Conservation (phyloP, 441 rosid species). For the Pelargonium fulgidum region DNA sequence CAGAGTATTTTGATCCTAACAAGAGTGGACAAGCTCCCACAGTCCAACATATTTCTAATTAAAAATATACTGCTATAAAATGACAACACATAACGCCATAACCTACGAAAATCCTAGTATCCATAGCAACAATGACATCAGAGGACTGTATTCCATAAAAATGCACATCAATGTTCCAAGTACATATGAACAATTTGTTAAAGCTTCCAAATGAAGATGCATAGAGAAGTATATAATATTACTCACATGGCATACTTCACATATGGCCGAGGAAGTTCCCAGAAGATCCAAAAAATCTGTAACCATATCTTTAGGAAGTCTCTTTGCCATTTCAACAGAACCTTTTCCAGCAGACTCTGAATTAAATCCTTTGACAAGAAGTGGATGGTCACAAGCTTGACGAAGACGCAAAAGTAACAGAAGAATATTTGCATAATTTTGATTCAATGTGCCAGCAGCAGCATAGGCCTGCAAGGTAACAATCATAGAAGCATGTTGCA, state of each 20-base stretch:
- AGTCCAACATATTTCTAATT: no score
- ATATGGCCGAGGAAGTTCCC: slow-evolving; percentile 61
- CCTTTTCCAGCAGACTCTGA: slow-evolving; percentile 54
- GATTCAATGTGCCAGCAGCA: slow-evolving; percentile 84
- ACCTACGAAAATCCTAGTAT: not conserved
- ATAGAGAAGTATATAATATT: not conserved
- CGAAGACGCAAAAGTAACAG: slow-evolving; percentile 95
- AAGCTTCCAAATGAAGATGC: not conserved
- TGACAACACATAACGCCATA: no score
- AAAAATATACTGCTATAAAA: no score
- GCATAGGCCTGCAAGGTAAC: slow-evolving; percentile 62
- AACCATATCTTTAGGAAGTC: slow-evolving; percentile 51
- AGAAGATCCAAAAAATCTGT: slow-evolving; percentile 43
- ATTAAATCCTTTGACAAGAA: slow-evolving; percentile 59
- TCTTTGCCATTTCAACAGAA: slow-evolving; percentile 64
- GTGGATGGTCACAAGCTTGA: slow-evolving; percentile 96
- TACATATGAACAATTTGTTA: not conserved
- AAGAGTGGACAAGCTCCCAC: no score
- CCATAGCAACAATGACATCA: not conserved
- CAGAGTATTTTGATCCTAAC: no score
- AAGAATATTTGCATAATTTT: slow-evolving; percentile 94
- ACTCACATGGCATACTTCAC: slow-evolving; percentile 68
- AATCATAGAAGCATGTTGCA: not conserved
- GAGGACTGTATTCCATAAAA: not conserved
- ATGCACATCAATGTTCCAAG: not conserved